Evolutionary conservation across 768 basidiomycete genomes (phyloP).

Genomic region (Solioccasus polychromus): DNA sequence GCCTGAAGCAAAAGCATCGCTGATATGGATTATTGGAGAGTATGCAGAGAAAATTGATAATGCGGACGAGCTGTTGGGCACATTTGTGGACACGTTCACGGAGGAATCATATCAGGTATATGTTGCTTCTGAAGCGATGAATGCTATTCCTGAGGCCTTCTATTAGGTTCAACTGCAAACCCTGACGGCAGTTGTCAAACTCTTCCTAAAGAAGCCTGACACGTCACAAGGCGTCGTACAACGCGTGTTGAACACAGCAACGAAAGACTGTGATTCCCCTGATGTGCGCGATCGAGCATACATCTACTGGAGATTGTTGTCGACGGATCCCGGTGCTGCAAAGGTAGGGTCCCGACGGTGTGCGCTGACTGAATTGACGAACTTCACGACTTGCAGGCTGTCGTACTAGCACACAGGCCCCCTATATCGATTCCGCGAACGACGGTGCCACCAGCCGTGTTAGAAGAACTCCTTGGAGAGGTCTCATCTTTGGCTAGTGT

Average conservation of each 20-base stretch:
- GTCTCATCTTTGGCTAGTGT: conserved; percentile 89
- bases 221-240: conserved; percentile 91
- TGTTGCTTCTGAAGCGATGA: neutral
- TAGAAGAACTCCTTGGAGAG: conserved; percentile 91
- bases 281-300: conserved; percentile 97
- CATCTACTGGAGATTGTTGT: conserved; percentile 95
- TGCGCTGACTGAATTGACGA: neutral
- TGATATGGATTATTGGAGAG: conserved; percentile 99
- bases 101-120: conserved; percentile 89
- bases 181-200: conserved; percentile 93
- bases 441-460: conserved; percentile 78
- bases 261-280: conserved; percentile 95
- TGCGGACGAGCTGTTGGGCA: conserved; percentile 85
- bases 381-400: conserved; percentile 45
- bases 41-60: conserved; percentile 98
- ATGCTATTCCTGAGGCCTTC: neutral
- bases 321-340: conserved; percentile 92
- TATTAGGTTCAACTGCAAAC: conserved; percentile 71
- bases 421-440: conserved; percentile 92
- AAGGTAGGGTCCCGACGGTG: conserved; percentile 56
- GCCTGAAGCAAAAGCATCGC: conserved; percentile 94
- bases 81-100: conserved; percentile 88
- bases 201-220: conserved; percentile 94
- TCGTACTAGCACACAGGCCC: conserved; percentile 88
- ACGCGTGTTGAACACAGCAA: conserved; percentile 87